phyloP scores from a whole-genome alignment of 2,329 filamentous ascomycete genomes.

The Periglandula ipomoeae region DNA sequence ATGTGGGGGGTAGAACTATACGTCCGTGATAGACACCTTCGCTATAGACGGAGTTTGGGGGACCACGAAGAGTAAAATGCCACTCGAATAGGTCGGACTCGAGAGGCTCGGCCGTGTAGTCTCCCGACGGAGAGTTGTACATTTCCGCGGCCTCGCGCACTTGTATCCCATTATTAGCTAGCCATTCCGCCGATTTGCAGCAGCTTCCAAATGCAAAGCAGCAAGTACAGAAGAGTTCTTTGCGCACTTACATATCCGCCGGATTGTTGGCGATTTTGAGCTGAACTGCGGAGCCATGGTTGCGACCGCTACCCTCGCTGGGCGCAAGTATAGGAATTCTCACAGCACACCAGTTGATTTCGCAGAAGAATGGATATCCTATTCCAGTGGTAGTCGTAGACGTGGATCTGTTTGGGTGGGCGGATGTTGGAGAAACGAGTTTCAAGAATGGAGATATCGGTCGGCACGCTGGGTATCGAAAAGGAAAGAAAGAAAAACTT shows the following conservation, averaged over 20 bases:
- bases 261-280: constrained; percentile 73
- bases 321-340: too few relatives aligned
- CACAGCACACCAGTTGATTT: too few relatives aligned
- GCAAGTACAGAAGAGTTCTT: neutral
- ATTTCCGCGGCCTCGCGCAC: constrained; percentile 90
- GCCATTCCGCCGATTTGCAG: neutral
- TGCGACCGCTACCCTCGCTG: constrained; percentile 4
- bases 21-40: constrained; percentile 89
- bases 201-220: neutral
- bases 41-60: constrained; percentile 70
- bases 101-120: constrained; percentile 77
- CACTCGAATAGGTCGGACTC: constrained; percentile 93
- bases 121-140: constrained; percentile 66
- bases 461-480: neutral
- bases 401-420: neutral
- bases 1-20: constrained; percentile 80
- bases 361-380: neutral
- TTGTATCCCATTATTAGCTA: constrained; percentile 20
- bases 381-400: neutral
- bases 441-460: neutral
- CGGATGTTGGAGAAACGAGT: neutral
- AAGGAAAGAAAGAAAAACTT: neutral
- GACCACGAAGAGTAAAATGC: constrained; percentile 96
- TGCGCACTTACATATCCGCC: constrained; percentile 60
- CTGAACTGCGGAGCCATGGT: constrained; percentile 41